Evolutionary conservation across 1,139 yeast genomes (phyloP), one percentile per base, ranked within the genome.

Genomic region (Blastobotrys capitulatus): DNA sequence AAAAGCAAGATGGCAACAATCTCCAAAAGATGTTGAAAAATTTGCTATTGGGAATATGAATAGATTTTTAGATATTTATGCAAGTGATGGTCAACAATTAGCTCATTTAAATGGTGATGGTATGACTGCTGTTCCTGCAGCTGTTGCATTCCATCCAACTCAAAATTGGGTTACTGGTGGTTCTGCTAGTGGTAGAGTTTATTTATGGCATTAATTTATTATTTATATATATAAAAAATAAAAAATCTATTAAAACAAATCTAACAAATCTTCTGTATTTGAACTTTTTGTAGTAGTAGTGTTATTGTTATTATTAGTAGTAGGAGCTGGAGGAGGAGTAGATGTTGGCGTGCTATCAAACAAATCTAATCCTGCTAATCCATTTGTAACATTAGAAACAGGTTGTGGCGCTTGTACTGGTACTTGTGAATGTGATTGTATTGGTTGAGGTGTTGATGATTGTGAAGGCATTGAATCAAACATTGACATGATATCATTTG

Each of bases 11-110:
- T 92, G 97, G 94, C 96, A 87, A 52, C 59, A 64, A 2, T 64
- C 71, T 16, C 95, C 95, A 0, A 70, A 66, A 29, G 96, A 87
- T 58, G 73, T 79, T 31, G 86, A 88, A 55, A 89, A 90, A 58
- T 88, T 90, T 65, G 86, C 84, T 20, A 89, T 92, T 60, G 97
- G 88, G 20, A 90, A 90, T 63, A 92, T 92, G 97, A 86, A 84
- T 57, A 75, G 95, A 54, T 87, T 81, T 46, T 75, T 89, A 49
- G 97, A 92, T 65, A 73, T 92, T 7, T 92, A 83, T 61, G 82
- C 82, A 44, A 80, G 85, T 54, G 71, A 78, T 38, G 97, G 97
- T 1, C 75, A 76, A 42, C 89, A 84, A 54, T 63, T 90, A 25
- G 95, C 90, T 1, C 95, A 87, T 63, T 67, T 86, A 35, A 73